Percentiles rank a stretch among this genome's conserved stretches.
These are phyloP conservation scores for Penicillium sp. DNA, from an alignment of 2,329 filamentous ascomycete genomes.

Conservation along the genomic window DNA sequence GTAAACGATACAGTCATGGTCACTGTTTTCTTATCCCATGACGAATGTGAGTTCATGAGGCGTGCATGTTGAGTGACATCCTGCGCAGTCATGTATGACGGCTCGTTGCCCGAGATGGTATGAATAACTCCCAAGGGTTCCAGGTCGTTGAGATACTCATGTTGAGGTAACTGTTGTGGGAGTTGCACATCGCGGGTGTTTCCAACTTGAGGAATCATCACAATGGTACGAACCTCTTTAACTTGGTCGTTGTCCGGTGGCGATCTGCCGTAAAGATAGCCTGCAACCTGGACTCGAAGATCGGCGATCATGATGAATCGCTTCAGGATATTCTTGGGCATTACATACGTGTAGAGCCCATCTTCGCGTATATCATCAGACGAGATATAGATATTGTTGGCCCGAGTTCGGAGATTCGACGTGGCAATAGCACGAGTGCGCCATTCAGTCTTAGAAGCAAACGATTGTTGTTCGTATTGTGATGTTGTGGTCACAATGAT, in stretches of 20 bases:
- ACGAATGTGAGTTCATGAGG: conserved; percentile 75
- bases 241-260: conserved; percentile 93
- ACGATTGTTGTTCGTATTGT: conserved; percentile 95
- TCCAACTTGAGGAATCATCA: conserved; percentile 95
- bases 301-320: conserved; percentile 97
- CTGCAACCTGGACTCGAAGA: conserved; percentile 91
- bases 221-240: conserved; percentile 94
- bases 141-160: conserved; percentile 80
- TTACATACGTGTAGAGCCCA: conserved; percentile 87
- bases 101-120: conserved; percentile 89
- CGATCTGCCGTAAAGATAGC: conserved; percentile 89
- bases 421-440: conserved; percentile 94
- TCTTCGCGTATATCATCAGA: conserved; percentile 90
- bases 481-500: conserved; percentile 98
- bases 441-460: conserved; percentile 99
- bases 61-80: conserved; percentile 94
- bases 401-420: conserved; percentile 84
- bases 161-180: conserved; percentile 82
- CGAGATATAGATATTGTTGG: conserved; percentile 98
- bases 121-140: conserved; percentile 95
- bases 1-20: conserved; percentile 97
- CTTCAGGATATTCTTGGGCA: conserved; percentile 98
- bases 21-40: conserved; percentile 85
- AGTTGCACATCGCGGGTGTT: conserved; percentile 88
- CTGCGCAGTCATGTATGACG: conserved; percentile 90